Base-by-base conservation (phyloP, 768 basidiomycete genomes). In the Polyporus arcularius region DNA sequence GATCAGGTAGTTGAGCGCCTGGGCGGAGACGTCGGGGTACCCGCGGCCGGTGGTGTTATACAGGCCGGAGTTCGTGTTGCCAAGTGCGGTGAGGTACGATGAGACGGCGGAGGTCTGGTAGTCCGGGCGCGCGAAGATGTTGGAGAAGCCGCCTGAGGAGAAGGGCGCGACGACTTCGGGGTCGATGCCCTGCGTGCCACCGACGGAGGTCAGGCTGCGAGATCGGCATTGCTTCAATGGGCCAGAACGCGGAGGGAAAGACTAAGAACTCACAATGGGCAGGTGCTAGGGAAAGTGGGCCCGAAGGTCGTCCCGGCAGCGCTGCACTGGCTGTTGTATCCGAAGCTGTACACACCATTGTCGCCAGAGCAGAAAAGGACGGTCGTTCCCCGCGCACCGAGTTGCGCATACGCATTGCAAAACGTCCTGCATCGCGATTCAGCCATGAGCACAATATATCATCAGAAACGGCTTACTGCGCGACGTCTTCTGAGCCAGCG, bases 11-110 rank as follows among this genome's bases (percentile, higher is more conserved):
- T 72, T 69, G 32, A 70, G 52, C 8, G 72, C 74, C 53, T 70
- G 66, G 7, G 81, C 79, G 18, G 78, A 68, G 45, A 82, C 69
- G 68, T 82, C 80, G 30, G 82, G 82, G 70, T 73, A 82, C 1
- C 65, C 79, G 45, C 80, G 79, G 32, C 78, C 78, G 68, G 58
- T 71, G 51, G 41, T 46, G 59, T 65, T 69, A 60, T 71, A 76
- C 28, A 63, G 35, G 7, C 35, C 35, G 6, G 35, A 6, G 35
- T 35, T 35, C 35, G 35, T 35, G 35, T 3, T 35, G 76, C 81
- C 0, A 52, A 35, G 3, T 11, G 6, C 7, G 11, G 7, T 11
- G 35, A 35, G 11, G 35, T 35, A 35, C 3, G 6, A 53, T 0
- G 48, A 55, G 10, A 81, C 78, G 1, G 72, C 76, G 45, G 61